These are phyloP conservation scores for Carpinus fangiana DNA, from an alignment of 306 rosid species.

Conservation along the genomic window DNA sequence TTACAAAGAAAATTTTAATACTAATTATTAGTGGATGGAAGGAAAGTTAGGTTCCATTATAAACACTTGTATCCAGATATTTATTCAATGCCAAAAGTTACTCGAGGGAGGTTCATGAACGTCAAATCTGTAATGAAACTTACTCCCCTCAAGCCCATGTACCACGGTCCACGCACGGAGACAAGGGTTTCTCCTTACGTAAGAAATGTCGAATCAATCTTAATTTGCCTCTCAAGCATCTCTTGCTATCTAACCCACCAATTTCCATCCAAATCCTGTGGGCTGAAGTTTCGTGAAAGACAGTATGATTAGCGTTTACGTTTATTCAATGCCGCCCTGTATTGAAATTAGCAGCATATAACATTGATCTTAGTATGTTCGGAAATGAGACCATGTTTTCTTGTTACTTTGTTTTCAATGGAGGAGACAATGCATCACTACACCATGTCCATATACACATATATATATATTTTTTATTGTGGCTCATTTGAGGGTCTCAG, in stretches of 20 bases:
- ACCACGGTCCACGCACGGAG: constrained; percentile 5
- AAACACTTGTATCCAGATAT: background rate
- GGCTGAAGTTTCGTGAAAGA: background rate
- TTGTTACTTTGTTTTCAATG: constrained; percentile 4
- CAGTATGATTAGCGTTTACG: constrained; percentile 5
- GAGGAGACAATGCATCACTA: background rate
- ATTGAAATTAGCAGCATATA: background rate
- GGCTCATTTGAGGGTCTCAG: background rate
- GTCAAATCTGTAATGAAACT: background rate
- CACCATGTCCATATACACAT: background rate
- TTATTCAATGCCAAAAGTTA: background rate
- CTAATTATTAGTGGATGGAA: background rate
- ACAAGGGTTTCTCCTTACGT: background rate
- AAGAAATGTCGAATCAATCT: constrained; percentile 2
- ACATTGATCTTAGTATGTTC: background rate
- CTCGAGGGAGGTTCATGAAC: constrained; percentile 20
- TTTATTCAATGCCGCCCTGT: background rate
- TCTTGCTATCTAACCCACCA: background rate
- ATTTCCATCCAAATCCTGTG: constrained; percentile 3
- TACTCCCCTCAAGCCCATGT: background rate
- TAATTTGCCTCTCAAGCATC: background rate
- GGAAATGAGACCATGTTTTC: constrained; percentile 6
- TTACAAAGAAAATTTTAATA: background rate
- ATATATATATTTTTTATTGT: background rate
- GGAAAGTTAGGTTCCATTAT: background rate